Base-by-base conservation (phyloP, 345 rosid species). In the Excoecaria agallocha region DNA sequence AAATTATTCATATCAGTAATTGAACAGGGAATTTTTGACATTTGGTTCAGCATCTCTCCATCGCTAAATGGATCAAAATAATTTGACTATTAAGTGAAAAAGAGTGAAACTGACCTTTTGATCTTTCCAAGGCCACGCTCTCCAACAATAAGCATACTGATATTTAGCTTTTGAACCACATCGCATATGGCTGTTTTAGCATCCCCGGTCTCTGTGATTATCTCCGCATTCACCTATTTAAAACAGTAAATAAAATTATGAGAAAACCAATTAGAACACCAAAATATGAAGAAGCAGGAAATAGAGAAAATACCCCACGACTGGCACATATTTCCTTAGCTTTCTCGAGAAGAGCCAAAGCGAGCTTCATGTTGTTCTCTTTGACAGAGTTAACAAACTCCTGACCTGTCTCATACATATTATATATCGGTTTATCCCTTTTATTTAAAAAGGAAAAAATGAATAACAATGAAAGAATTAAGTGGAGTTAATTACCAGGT, bases 121-220 rank as follows among this genome's bases (percentile, higher is more conserved):
- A 75, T 58, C 9, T 24, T 58, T 8, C 78, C 78, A 22, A n/a
- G 39, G 20, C 73, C 68, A 12, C 49, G 59, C 37, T 68, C 73
- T 17, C 78, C 73, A 30, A 75, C 3, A 68, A 75, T 37, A 58
- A 75, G 78, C 73, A 75, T 30, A 39, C 59, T 68, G 22, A 75
- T 60, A 49, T 75, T 75, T 49, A 67, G 50, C 35, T 49, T 68
- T 8, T 75, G 58, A 5, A 39, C 78, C 17, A 68, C 78, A 48
- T 58, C 51, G 59, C 78, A 75, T 67, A 75, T 75, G 30, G 68
- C 50, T 8, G 72, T 30, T 68, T 68, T 68, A 19, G 78, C 73
- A 58, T 75, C 78, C 0, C 78, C 78, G 8, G 12, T 19, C 48
- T 75, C 78, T 30, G 78, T 75, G 4, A 75, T 35, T 51, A 22